Evolutionary conservation across 2,329 filamentous ascomycete species (phyloP).

Genomic region (Hypocrella siamensis): DNA sequence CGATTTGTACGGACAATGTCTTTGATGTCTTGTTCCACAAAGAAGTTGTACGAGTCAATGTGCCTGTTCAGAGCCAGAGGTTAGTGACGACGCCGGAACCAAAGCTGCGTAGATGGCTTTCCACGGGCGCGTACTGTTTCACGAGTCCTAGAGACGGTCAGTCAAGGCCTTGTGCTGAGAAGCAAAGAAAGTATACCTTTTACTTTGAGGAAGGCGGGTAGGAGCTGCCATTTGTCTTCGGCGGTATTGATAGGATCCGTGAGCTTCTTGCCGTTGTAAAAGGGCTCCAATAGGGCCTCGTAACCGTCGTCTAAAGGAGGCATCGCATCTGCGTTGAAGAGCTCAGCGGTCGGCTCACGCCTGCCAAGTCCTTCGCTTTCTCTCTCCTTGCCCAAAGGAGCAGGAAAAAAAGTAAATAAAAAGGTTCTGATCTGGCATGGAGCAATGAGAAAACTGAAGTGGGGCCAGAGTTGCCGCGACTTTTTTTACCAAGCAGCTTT

Average conservation of each 20-base stretch:
- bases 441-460: too few species aligned
- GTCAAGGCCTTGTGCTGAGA: background rate
- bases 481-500: too few species aligned
- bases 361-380: too few species aligned
- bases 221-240: conserved; percentile 88
- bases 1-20: conserved; percentile 90
- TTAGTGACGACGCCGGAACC: conserved; percentile 6
- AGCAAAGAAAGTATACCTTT: conserved; percentile 50
- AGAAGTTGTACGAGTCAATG: conserved; percentile 98
- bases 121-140: conserved; percentile 58
- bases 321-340: conserved; percentile 25
- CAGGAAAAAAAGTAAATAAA: too few species aligned
- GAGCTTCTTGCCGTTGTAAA: conserved; percentile 52
- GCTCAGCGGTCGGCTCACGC: background rate
- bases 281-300: conserved; percentile 49
- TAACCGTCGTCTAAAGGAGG: conserved; percentile 44
- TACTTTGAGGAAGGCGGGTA: conserved; percentile 95
- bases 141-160: conserved; percentile 43
- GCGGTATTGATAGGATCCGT: conserved; percentile 48
- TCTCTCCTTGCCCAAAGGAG: too few species aligned
- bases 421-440: too few species aligned
- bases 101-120: too few species aligned
- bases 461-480: too few species aligned
- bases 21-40: conserved; percentile 90
- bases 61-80: conserved; percentile 30